Conservation (phyloP, 495 filamentous ascomycete genomes). For the Trichoderma erinaceum region DNA sequence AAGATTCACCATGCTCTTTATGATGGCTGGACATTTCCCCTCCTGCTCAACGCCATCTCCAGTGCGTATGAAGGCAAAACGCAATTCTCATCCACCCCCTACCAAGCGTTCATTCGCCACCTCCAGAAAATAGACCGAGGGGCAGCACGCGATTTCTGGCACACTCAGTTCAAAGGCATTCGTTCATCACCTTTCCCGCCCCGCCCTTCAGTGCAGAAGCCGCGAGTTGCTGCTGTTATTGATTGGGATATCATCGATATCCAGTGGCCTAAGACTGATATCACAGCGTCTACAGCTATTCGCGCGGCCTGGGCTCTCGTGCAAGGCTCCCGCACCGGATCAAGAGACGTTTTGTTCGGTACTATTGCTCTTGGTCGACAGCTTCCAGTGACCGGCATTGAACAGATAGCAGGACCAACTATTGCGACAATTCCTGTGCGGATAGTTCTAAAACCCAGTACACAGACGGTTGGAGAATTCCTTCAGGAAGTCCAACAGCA, state of each 20-base stretch:
- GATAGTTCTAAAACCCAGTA: slow-evolving; percentile 19
- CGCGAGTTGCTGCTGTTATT: background rate
- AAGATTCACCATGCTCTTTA: slow-evolving; percentile 18
- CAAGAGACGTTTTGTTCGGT: slow-evolving; percentile 31
- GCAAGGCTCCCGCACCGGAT: background rate
- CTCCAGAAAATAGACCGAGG: background rate
- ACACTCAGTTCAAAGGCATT: background rate
- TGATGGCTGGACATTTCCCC: slow-evolving; percentile 17
- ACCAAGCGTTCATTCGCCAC: background rate
- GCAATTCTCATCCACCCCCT: background rate
- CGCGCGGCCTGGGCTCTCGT: slow-evolving; percentile 51
- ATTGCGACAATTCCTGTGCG: slow-evolving; percentile 53
- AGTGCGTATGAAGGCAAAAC: background rate
- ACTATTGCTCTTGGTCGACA: slow-evolving; percentile 43
- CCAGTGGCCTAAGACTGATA: background rate
- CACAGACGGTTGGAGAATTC: too few relatives aligned
- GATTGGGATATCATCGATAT: background rate
- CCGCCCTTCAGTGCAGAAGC: background rate
- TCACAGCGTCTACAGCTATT: slow-evolving; percentile 44
- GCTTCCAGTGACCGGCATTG: slow-evolving; percentile 35
- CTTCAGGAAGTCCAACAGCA: too few relatives aligned
- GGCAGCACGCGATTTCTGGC: too few relatives aligned
- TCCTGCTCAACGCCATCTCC: background rate
- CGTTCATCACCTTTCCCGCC: too few relatives aligned
- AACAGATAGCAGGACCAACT: slow-evolving; percentile 40